These are phyloP conservation scores for Rhizophora apiculata DNA, from an alignment of 345 rosid species.

Conservation along the genomic window DNA sequence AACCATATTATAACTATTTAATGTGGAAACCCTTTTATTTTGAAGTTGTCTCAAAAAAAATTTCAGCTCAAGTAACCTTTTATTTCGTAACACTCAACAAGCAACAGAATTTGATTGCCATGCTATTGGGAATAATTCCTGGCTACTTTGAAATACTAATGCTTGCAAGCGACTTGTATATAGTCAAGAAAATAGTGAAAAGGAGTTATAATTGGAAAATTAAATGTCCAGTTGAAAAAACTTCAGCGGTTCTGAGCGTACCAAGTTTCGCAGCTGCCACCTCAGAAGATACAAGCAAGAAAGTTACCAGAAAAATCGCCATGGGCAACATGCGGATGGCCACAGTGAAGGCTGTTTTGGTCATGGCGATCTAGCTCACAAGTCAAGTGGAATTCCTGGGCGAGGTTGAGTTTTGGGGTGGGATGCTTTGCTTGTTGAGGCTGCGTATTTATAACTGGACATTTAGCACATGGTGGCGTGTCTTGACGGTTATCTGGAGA, in stretches of 20 bases:
- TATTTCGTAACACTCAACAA: background rate
- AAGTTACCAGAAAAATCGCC: conserved; percentile 6
- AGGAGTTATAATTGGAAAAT: too few relatives aligned
- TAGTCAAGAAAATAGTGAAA: background rate
- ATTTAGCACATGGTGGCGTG: too few relatives aligned
- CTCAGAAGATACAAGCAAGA: conserved; percentile 13
- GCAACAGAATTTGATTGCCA: background rate
- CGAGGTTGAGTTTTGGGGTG: background rate
- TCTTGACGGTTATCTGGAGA: too few relatives aligned
- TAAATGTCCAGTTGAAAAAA: background rate
- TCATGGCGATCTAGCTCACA: conserved; percentile 1
- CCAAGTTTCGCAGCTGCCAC: conserved; percentile 5
- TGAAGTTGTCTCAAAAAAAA: too few relatives aligned
- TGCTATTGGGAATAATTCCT: too few relatives aligned
- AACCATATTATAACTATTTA: background rate
- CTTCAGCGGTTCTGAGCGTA: background rate
- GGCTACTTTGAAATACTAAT: too few relatives aligned
- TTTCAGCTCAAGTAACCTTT: too few relatives aligned
- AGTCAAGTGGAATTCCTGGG: background rate
- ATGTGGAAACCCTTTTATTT: too few relatives aligned
- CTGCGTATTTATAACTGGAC: background rate
- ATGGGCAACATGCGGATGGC: background rate
- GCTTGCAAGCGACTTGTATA: too few relatives aligned
- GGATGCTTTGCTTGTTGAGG: background rate
- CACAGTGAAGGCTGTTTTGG: background rate